A percentile compares a stretch with the other conserved stretches of the same genome.
These are phyloP conservation scores for Megacollybia marginata DNA, from an alignment of 768 basidiomycete genomes.

Conservation along the genomic window DNA sequence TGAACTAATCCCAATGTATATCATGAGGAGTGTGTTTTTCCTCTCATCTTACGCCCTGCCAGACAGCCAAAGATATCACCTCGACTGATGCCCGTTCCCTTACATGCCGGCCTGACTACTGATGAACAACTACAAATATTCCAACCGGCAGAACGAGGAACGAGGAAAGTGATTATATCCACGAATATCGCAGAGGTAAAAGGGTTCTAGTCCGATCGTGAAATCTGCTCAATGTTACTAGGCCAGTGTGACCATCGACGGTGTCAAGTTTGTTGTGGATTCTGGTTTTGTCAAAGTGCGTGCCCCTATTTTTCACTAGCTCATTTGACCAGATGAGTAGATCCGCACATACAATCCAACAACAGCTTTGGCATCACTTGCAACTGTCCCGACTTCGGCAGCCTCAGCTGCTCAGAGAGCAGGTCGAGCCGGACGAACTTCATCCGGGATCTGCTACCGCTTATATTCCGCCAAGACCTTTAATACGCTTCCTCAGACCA, in stretches of 20 bases:
- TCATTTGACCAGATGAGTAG: slow-evolving; percentile 28
- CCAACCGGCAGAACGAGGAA: slow-evolving; percentile 62
- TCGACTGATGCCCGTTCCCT: slow-evolving; percentile 59
- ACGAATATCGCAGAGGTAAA: slow-evolving; percentile 94
- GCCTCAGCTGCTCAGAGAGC: slow-evolving; percentile 92
- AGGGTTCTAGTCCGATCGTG: neutral
- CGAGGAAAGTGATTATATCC: slow-evolving; percentile 83
- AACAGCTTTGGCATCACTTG: slow-evolving; percentile 77
- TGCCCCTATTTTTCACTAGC: neutral
- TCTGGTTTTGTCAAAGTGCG: slow-evolving; percentile 90
- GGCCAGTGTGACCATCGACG: slow-evolving; percentile 97
- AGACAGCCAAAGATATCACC: slow-evolving; percentile 50
- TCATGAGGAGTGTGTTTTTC: slow-evolving; percentile 2
- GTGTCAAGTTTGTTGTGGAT: slow-evolving; percentile 90
- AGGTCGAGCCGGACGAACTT: slow-evolving; percentile 91
- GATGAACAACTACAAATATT: slow-evolving; percentile 88
- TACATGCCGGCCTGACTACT: slow-evolving; percentile 85
- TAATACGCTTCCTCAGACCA: slow-evolving; percentile 54
- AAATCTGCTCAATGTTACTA: slow-evolving; percentile 16
- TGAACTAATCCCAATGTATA: slow-evolving; percentile 69
- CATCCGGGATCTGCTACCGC: slow-evolving; percentile 87
- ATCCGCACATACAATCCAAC: slow-evolving; percentile 87
- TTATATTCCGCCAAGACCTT: slow-evolving; percentile 70
- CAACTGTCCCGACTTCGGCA: slow-evolving; percentile 74
- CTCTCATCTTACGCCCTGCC: neutral